Percentiles rank a stretch among this genome's conserved stretches.
phyloP scores from a whole-genome alignment of 2,329 filamentous ascomycete species.

The Fusarium concolor region DNA sequence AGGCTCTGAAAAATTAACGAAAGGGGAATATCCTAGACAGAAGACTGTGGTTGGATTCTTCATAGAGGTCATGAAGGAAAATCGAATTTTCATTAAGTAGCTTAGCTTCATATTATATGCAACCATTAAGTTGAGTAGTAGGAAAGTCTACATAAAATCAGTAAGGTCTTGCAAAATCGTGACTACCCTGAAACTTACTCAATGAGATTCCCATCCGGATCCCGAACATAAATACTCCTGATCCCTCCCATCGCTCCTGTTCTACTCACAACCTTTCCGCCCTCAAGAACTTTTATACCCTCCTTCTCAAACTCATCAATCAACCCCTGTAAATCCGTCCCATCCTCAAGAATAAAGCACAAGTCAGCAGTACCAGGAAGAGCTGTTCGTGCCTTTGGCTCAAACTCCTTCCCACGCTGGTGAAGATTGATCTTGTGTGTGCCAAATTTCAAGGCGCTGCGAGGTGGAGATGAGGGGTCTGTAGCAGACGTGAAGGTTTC shows the following conservation, averaged over 20 bases:
- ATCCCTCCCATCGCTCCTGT: conserved; percentile 67
- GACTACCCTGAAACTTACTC: conserved; percentile 59
- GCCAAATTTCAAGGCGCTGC: conserved; percentile 68
- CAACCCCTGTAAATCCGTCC: conserved; percentile 58
- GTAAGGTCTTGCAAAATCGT: accelerated
- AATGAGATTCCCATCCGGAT: conserved; percentile 71
- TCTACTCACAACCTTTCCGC: conserved; percentile 62
- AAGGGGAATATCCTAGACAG: too few relatives aligned
- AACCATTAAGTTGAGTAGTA: not conserved
- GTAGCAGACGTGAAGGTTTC: conserved; percentile 61
- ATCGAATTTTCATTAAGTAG: accelerated
- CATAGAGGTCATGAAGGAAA: not conserved
- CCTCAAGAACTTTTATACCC: conserved; percentile 63
- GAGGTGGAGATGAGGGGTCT: conserved; percentile 47
- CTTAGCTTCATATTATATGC: too few relatives aligned
- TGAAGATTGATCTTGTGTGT: conserved; percentile 72
- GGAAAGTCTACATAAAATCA: not conserved
- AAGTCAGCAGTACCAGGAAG: conserved; percentile 69
- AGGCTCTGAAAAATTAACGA: too few relatives aligned
- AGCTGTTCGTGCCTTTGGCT: conserved; percentile 66
- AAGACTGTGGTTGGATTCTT: too few relatives aligned
- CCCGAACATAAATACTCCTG: conserved; percentile 68
- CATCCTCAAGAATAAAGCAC: conserved; percentile 67
- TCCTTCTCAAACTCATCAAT: conserved; percentile 55
- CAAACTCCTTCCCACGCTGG: conserved; percentile 67